phyloP scores from a whole-genome alignment of 805 yeast species.

The Lipomyces yamadae region DNA sequence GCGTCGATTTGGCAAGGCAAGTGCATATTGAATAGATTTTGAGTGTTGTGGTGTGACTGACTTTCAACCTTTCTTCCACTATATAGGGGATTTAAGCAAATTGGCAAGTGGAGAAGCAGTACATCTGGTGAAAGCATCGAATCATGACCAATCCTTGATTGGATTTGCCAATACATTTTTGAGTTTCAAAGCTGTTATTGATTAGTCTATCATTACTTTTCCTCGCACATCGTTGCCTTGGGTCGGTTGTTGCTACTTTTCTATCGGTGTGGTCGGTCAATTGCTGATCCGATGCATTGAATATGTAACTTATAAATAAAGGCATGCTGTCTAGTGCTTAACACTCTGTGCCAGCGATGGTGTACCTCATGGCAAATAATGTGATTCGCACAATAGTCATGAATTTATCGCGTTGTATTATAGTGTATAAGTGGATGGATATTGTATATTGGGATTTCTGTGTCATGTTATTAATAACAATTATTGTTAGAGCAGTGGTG shows the following conservation, averaged over 20 bases:
- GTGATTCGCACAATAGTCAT: background rate
- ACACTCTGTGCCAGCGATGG: background rate
- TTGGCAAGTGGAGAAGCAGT: slow-evolving; percentile 41
- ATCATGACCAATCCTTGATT: background rate
- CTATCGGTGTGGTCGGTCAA: background rate
- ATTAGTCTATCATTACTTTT: background rate
- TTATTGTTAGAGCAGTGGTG: background rate
- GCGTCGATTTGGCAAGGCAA: slow-evolving; percentile 52
- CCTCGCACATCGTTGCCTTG: background rate
- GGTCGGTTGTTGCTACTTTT: background rate
- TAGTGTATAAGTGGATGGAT: background rate
- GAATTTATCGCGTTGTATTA: slow-evolving; percentile 1
- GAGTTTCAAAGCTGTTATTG: background rate
- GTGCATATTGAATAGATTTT: slow-evolving; percentile 5
- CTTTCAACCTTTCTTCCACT: background rate
- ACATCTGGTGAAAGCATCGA: slow-evolving; percentile 30
- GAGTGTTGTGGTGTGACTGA: background rate
- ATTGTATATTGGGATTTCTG: background rate
- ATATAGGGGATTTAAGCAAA: slow-evolving; percentile 48
- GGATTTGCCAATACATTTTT: background rate
- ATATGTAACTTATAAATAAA: background rate
- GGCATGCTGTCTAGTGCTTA: background rate
- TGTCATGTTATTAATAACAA: background rate
- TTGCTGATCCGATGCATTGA: background rate
- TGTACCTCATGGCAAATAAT: background rate